Conservation (phyloP, 1,139 yeast genomes). For the Diutina scorzettiae region DNA sequence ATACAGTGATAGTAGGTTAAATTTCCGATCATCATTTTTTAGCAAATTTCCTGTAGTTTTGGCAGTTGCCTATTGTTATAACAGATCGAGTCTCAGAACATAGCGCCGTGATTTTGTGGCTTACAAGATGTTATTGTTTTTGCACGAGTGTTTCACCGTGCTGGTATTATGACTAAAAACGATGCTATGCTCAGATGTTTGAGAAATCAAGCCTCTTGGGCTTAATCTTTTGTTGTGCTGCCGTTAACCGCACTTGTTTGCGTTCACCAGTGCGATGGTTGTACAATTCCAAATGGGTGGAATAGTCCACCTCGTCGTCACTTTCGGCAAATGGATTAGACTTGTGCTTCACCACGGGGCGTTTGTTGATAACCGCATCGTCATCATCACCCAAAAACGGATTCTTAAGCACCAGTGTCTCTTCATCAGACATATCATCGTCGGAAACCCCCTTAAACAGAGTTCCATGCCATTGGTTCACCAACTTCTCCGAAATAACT, state of each 20-base stretch:
- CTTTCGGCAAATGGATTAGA: slow-evolving; percentile 1
- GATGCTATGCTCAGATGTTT: not conserved
- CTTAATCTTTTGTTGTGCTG: slow-evolving; percentile 23
- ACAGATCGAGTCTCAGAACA: too few species aligned
- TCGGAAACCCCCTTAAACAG: not conserved
- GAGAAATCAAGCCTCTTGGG: slow-evolving; percentile 31
- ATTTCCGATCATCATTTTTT: too few species aligned
- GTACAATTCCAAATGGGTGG: slow-evolving; percentile 28
- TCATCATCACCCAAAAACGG: not conserved
- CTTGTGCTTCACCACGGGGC: not conserved
- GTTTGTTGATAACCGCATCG: not conserved
- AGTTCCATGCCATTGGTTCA: slow-evolving; percentile 4
- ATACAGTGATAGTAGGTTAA: too few species aligned
- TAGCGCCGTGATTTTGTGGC: too few species aligned
- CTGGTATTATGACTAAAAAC: not conserved
- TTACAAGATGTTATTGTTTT: not conserved
- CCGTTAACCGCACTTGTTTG: slow-evolving; percentile 21
- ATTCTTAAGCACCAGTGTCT: not conserved
- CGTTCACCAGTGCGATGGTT: slow-evolving; percentile 29
- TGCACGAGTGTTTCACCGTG: not conserved
- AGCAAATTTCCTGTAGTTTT: too few species aligned
- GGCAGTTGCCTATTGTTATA: too few species aligned
- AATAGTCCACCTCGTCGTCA: slow-evolving; percentile 15
- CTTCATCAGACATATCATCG: not conserved
- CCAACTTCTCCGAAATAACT: not conserved